Percentiles rank a stretch among this genome's conserved stretches.
phyloP scores from a whole-genome alignment of 257 asterid species.

The Solanum chilense region DNA sequence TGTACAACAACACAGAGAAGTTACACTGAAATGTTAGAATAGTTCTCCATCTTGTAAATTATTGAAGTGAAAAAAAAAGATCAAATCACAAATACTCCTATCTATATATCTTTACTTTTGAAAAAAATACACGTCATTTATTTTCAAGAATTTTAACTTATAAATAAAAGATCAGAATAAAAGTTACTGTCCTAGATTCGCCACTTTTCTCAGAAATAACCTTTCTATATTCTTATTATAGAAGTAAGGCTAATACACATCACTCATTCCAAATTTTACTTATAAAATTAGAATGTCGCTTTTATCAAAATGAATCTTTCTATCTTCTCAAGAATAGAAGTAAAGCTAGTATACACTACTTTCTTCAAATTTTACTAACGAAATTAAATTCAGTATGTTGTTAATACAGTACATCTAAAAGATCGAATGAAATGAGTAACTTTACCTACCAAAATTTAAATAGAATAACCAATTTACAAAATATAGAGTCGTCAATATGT shows the following conservation, averaged over 20 bases:
- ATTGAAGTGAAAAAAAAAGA: too few relatives aligned
- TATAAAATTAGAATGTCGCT: too few relatives aligned
- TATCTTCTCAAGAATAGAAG: background rate
- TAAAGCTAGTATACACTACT: background rate
- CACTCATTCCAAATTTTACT: too few relatives aligned
- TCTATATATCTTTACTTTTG: background rate
- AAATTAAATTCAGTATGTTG: background rate
- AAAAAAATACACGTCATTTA: too few relatives aligned
- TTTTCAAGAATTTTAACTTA: background rate
- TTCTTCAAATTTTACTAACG: background rate
- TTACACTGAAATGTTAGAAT: too few relatives aligned
- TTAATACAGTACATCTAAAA: background rate
- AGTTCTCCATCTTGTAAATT: background rate
- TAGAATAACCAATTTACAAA: background rate
- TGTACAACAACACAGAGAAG: background rate
- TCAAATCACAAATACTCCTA: background rate
- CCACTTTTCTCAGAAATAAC: too few relatives aligned
- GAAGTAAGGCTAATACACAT: background rate
- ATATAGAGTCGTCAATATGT: too few relatives aligned
- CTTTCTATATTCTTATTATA: too few relatives aligned
- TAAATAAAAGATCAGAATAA: background rate
- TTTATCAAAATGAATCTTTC: too few relatives aligned
- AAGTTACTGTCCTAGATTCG: background rate
- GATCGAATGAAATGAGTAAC: background rate
- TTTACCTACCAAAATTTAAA: background rate